Evolutionary conservation across 2,329 filamentous ascomycete genomes (phyloP), one percentile per base, ranked within the genome.

Genomic region (Geosmithia flava): DNA sequence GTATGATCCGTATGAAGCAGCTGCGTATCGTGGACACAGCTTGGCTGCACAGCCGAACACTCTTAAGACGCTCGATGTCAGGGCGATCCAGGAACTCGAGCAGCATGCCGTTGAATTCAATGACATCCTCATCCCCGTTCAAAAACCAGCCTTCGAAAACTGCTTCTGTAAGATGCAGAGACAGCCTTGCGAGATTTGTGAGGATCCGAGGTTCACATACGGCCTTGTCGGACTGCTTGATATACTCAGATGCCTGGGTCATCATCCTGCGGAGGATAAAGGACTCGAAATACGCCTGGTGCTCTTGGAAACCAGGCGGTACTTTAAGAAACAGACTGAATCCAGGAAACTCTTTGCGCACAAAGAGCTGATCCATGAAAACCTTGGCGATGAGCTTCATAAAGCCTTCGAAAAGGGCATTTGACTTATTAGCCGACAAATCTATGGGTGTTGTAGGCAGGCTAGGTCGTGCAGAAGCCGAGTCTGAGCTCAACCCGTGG

Each of bases 71-170:
- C 1, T 87, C 78, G 37, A 98, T 73, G 15, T 95, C 87, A 0
- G 90, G 85, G 10, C 86, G 79, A 60, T 95, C 88, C 3, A 98
- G 71, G 57, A 95, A 91, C 60, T 98, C 93, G 7, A 98, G 66
- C 7, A 96, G 67, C 47, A 83, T 81, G 1, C 91, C 93, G 3
- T 83, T 78, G 56, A 96, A 94, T 57, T 97, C 90, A 30, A 97
- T 75, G 55, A 93, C 76, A 3, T 80, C 75, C 55, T 89, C 85
- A 1, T 87, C 87, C 1, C 91, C 91, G 54, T 93, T 84, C 53
- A 96, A 78, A 59, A 97, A 97, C 87, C 90, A 96, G 16, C 93
- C 93, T 64, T 97, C 93, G 54, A 93, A 96, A 13, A 95, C 83
- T 6, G 88, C 87, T 62, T 98, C 93, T 1, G 85, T 80, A 61